phyloP scores from a whole-genome alignment of 23 red algal genomes.

The Cyanidium caldarium region DNA sequence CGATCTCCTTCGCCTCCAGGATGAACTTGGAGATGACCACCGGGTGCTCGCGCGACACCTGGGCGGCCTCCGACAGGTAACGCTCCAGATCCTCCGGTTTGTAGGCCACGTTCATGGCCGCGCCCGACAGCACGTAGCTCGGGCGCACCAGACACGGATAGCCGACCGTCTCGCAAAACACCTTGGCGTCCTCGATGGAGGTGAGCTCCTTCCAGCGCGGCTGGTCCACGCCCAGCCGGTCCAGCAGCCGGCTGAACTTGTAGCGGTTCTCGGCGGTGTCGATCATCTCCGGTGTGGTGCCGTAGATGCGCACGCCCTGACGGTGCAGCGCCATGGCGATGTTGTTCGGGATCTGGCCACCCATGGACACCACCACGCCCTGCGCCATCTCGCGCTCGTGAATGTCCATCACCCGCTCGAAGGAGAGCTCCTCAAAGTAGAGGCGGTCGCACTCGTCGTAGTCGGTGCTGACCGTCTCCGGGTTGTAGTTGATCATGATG shows the following conservation, averaged over 20 bases:
- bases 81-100: conserved; percentile 87
- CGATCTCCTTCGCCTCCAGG: conserved; percentile 94
- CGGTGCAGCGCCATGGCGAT: conserved; percentile 93
- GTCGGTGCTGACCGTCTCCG: conserved; percentile 93
- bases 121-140: conserved; percentile 86
- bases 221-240: conserved; percentile 82
- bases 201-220: conserved; percentile 93
- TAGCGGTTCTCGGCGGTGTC: conserved; percentile 95
- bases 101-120: conserved; percentile 97
- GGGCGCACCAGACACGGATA: conserved; percentile 90
- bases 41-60: conserved; percentile 72
- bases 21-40: conserved; percentile 99
- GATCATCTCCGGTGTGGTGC: conserved; percentile 97
- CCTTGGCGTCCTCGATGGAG: conserved; percentile 70
- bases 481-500: conserved; percentile 99
- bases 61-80: conserved; percentile 84
- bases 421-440: conserved; percentile 97
- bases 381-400: conserved; percentile 52
- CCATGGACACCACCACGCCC: conserved; percentile 97
- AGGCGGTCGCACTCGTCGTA: conserved; percentile 95
- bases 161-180: conserved; percentile 81
- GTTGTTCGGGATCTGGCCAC: conserved; percentile 97
- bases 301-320: conserved; percentile 61
- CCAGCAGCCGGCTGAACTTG: conserved; percentile 94
- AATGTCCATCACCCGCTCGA: conserved; percentile 91